Conservation (phyloP, 225 moss, liverwort and hornwort genomes). For the Sphagnum contortum region DNA sequence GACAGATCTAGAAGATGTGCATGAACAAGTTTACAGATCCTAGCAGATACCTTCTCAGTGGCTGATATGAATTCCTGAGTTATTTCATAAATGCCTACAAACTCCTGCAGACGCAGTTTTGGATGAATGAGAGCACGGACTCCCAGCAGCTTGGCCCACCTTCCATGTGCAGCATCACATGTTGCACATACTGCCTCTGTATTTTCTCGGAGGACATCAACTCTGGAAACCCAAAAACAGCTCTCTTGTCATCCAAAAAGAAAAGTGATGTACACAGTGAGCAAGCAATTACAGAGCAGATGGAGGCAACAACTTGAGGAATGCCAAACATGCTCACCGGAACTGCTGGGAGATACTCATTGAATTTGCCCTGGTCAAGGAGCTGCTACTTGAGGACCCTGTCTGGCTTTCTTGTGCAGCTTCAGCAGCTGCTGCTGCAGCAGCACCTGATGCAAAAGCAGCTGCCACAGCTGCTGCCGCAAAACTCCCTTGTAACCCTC, state of each 20-base stretch:
- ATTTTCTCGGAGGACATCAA: slow-evolving; percentile 90
- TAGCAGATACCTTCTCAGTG: slow-evolving; percentile 66
- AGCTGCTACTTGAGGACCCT: slow-evolving; percentile 16
- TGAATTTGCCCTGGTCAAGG: slow-evolving; percentile 31
- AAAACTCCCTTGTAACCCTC: slow-evolving; percentile 87
- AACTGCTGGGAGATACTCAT: slow-evolving; percentile 83
- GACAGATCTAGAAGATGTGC: too few species aligned
- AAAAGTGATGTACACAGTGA: background rate
- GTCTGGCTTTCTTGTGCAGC: slow-evolving; percentile 68
- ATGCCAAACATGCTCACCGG: slow-evolving; percentile 30
- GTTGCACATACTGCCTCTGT: slow-evolving; percentile 98
- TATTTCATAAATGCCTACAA: slow-evolving; percentile 85
- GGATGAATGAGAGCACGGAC: slow-evolving; percentile 87
- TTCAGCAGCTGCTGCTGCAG: slow-evolving; percentile 92
- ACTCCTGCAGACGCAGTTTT: slow-evolving; percentile 75
- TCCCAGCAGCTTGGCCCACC: slow-evolving; percentile 94
- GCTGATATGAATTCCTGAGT: slow-evolving; percentile 95
- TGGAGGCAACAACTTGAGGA: background rate
- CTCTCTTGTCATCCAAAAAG: slow-evolving; percentile 4
- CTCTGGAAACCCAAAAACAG: slow-evolving; percentile 40
- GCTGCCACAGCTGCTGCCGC: slow-evolving; percentile 94
- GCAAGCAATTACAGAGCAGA: background rate
- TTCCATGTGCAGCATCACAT: slow-evolving; percentile 96
- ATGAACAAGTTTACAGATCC: too few species aligned
- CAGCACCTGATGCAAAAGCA: slow-evolving; percentile 97